These are phyloP conservation scores for Oemleria cerasiformis DNA, from an alignment of 306 rosid genomes.

Conservation along the genomic window DNA sequence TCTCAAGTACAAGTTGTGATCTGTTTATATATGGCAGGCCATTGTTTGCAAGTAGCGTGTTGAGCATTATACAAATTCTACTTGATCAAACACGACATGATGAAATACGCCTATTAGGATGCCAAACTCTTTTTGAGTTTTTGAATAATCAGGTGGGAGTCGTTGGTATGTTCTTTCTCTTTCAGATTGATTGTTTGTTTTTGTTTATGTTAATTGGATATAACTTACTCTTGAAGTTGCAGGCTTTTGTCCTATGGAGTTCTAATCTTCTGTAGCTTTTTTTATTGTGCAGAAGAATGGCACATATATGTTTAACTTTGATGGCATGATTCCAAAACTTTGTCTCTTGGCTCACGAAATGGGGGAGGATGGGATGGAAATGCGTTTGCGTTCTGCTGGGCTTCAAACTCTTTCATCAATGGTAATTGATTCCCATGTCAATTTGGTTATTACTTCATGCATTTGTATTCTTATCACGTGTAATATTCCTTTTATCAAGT, in stretches of 20 bases:
- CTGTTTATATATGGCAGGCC: constrained; percentile 47
- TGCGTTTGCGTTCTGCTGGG: constrained; percentile 45
- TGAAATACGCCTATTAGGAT: constrained; percentile 64
- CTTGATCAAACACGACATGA: constrained; percentile 62
- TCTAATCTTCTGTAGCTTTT: constrained; percentile 11
- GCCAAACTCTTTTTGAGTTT: constrained; percentile 62
- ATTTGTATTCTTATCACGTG: constrained; percentile 4
- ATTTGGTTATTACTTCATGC: constrained; percentile 15
- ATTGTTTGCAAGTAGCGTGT: constrained; percentile 70
- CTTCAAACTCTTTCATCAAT: constrained; percentile 63
- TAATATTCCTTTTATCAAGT: neutral
- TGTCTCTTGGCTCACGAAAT: constrained; percentile 57
- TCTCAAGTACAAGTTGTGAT: constrained; percentile 15
- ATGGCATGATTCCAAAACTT: constrained; percentile 52
- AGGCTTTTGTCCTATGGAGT: neutral
- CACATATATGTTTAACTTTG: constrained; percentile 73
- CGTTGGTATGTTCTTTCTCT: constrained; percentile 27
- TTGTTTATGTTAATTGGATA: neutral
- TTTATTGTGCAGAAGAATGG: constrained; percentile 54
- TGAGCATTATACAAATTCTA: constrained; percentile 60
- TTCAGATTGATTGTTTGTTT: constrained; percentile 11
- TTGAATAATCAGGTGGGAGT: constrained; percentile 67
- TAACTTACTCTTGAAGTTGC: constrained; percentile 7
- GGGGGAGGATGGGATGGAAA: constrained; percentile 45
- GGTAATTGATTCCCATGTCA: constrained; percentile 35